Conservation (phyloP, 177 flowering plant genomes). For the Vitis hybrid region DNA sequence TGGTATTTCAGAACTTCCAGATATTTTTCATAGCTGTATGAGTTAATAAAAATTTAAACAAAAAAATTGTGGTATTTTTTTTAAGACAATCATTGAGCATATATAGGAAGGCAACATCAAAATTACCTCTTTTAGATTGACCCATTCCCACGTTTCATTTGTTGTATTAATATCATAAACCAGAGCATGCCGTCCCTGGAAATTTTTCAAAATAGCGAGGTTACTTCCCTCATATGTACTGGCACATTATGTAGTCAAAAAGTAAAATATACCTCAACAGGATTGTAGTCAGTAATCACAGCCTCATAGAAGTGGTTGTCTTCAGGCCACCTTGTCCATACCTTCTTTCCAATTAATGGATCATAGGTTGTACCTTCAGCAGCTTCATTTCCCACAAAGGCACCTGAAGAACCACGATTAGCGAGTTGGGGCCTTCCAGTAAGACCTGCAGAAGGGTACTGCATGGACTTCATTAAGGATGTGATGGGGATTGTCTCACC, state of each 20-base stretch:
- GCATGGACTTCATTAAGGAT: constrained; percentile 25
- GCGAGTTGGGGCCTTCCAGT: constrained; percentile 31
- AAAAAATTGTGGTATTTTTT: too few species aligned
- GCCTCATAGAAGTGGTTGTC: constrained; percentile 92
- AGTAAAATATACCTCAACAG: constrained; percentile 49
- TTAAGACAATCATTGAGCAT: neutral
- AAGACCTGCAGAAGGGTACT: constrained; percentile 36
- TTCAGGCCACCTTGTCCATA: constrained; percentile 91
- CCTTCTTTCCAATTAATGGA: constrained; percentile 75
- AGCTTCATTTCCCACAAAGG: constrained; percentile 40
- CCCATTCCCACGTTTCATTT: constrained; percentile 86
- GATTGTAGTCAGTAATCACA: constrained; percentile 70
- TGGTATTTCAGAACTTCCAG: neutral
- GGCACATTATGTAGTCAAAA: neutral
- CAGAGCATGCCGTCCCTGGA: constrained; percentile 79
- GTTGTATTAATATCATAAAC: constrained; percentile 74
- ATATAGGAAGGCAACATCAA: neutral
- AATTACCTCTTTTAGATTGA: constrained; percentile 81
- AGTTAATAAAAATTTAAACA: neutral
- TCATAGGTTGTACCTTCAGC: constrained; percentile 49
- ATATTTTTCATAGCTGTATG: neutral
- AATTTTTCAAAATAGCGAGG: constrained; percentile 1
- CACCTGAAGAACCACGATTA: constrained; percentile 39
- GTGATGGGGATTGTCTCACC: constrained; percentile 8
- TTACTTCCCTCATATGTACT: too few species aligned